phyloP scores from a whole-genome alignment of 768 basidiomycete genomes.

The Collybiopsis luxurians region DNA sequence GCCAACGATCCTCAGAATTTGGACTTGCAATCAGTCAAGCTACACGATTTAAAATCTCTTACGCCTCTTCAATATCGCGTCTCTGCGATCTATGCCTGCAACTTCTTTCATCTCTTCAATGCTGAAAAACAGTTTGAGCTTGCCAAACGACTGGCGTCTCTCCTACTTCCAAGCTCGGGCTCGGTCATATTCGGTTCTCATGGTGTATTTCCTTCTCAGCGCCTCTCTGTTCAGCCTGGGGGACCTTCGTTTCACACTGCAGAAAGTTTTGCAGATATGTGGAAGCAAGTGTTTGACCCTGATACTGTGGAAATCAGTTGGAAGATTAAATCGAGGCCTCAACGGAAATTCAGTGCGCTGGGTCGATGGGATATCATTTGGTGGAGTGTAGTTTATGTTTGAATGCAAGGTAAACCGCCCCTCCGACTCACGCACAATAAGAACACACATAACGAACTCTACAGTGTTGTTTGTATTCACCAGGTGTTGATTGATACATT shows the following conservation, averaged over 20 bases:
- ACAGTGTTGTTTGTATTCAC: too few species aligned
- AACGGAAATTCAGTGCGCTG: background rate
- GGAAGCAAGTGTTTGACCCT: background rate
- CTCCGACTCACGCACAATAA: too few species aligned
- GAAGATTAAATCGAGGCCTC: background rate
- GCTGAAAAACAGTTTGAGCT: constrained; percentile 36
- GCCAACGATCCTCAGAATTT: constrained; percentile 19
- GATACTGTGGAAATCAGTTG: background rate
- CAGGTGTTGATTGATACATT: too few species aligned
- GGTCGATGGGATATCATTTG: constrained; percentile 5
- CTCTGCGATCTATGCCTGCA: constrained; percentile 46
- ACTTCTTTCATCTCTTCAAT: constrained; percentile 54
- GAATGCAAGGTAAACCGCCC: background rate
- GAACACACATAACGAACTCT: too few species aligned
- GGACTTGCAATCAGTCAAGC: background rate
- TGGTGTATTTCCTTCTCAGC: constrained; percentile 30
- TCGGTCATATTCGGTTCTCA: constrained; percentile 47
- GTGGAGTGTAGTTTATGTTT: background rate
- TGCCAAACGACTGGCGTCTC: constrained; percentile 36
- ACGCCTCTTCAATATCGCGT: constrained; percentile 44
- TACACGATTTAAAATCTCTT: constrained; percentile 22
- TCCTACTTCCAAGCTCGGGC: constrained; percentile 41
- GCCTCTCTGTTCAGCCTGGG: background rate
- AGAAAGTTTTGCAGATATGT: constrained; percentile 2
- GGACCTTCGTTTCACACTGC: constrained; percentile 2